Base-by-base conservation (phyloP, 208 protist genomes). In the Acanthamoeba healyi region DNA sequence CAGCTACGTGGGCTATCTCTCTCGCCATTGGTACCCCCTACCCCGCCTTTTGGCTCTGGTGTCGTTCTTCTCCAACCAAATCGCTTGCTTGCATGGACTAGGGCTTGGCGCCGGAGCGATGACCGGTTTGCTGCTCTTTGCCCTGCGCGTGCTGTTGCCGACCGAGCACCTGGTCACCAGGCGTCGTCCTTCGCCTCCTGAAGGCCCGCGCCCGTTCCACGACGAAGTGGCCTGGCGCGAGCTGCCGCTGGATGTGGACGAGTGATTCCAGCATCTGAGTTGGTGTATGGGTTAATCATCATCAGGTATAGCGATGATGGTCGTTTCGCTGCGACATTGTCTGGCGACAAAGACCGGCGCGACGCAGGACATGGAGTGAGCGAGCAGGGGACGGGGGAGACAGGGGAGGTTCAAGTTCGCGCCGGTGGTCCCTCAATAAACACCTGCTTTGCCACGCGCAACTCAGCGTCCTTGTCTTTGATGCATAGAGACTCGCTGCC, bases 231-330 rank as follows among this genome's bases (percentile, higher is more conserved):
- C 9, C 77, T 86, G 77, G 77, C 38, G 44, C 29, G 77, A 86
- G 77, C 77, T 86, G 24, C 77, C 77, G 19, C 77, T 86, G 14
- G 77, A 86, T 26, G 77, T 86, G 10, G 77, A 86, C 26, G 77
- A 58, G 15, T 86, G 54, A 86, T n/a, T n/a, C n/a, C n/a, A n/a
- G n/a, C n/a, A n/a, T n/a, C n/a, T n/a, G n/a, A n/a, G n/a, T n/a
- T n/a, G n/a, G n/a, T n/a, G n/a, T n/a, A n/a, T n/a, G n/a, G n/a
- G n/a, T n/a, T n/a, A n/a, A n/a, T n/a, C n/a, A n/a, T n/a, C n/a
- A n/a, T n/a, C n/a, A n/a, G n/a, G n/a, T n/a, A n/a, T n/a, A n/a
- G n/a, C n/a, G n/a, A n/a, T n/a, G n/a, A n/a, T n/a, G n/a, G n/a
- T n/a, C n/a, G n/a, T n/a, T n/a, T n/a, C n/a, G n/a, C n/a, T n/a